Conservation (phyloP, 139 green algal genomes). For the Chlorella sp. region DNA sequence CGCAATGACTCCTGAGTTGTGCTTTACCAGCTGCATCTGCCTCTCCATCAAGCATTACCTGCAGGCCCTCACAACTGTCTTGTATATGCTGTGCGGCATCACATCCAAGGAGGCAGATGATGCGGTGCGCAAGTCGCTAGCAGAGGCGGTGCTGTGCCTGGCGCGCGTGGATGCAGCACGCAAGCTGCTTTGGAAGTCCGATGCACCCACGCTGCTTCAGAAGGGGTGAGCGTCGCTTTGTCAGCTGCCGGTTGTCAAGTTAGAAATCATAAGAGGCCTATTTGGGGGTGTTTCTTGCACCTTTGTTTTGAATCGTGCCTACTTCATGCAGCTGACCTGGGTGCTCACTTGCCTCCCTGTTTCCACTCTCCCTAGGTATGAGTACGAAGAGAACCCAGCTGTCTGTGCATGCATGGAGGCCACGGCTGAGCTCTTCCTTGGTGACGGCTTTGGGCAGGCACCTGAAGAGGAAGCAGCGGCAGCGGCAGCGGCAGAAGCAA, state of each 20-base stretch:
- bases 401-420: slow-evolving; percentile 75
- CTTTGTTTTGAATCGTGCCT: no score
- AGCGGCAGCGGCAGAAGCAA: not conserved
- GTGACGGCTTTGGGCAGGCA: slow-evolving; percentile 38
- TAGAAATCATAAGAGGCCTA: not conserved
- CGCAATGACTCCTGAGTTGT: not conserved
- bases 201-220: slow-evolving; percentile 67
- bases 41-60: not conserved
- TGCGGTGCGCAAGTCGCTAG: slow-evolving; percentile 61
- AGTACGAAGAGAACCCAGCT: slow-evolving; percentile 64
- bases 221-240: slow-evolving; percentile 50
- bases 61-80: slow-evolving; percentile 55
- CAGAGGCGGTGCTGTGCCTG: slow-evolving; percentile 74
- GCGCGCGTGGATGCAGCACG: slow-evolving; percentile 48
- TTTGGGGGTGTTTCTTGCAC: no score
- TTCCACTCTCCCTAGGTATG: slow-evolving; percentile 59
- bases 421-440: slow-evolving; percentile 61
- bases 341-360: not conserved
- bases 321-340: no score
- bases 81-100: slow-evolving; percentile 53
- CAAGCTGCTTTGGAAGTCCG: slow-evolving; percentile 69
- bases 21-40: no score
- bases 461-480: not conserved
- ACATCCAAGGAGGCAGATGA: slow-evolving; percentile 46
- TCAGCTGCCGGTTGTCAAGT: not conserved